Base-by-base conservation (phyloP, 140 eudicot species). In the Ambrosia hybrid region DNA sequence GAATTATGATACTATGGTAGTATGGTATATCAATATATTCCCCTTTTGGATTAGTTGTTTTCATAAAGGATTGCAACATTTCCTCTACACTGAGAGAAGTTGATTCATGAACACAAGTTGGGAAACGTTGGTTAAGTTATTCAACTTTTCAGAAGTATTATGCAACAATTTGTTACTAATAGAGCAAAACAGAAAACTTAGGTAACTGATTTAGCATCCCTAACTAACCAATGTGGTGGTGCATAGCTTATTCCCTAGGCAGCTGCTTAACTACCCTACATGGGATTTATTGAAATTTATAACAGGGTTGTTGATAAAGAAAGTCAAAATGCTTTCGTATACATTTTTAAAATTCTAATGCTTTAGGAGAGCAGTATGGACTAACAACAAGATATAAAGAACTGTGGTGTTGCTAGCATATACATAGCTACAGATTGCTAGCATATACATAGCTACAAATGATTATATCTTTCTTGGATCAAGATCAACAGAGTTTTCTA, bases 351-450 rank as follows among this genome's bases (percentile, higher is more conserved):
- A 36, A 53, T 30, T 34, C 16, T 17, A 52, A 69, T 9, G 4
- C 30, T 69, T 9, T 56, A 33, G 48, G 48, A 67, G 41, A 33
- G n/a, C 33, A 33, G 36, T 48, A 12, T 67, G 6, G 43, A 10
- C 14, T 21, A 58, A 58, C 64, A 58, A 26, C 6, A 68, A 30
- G 26, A 68, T 8, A 68, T 30, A 51, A 51, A 33, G 21, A 9
- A 13, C 7, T 5, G 48, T 49, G 30, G 55, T 68, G 61, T 51
- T 6, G 21, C 38, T 67, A 17, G 43, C 17, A 45, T 46, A 6
- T 67, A 12, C 59, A 7, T 46, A 67, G 11, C 26, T 58, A 68
- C n/a, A n/a, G n/a, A n/a, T n/a, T n/a, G n/a, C n/a, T n/a, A n/a
- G n/a, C n/a, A n/a, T n/a, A n/a, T n/a, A n/a, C n/a, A n/a, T n/a